Conservation (phyloP, 768 basidiomycete species). For the Tylopilus vinaceipallidus region DNA sequence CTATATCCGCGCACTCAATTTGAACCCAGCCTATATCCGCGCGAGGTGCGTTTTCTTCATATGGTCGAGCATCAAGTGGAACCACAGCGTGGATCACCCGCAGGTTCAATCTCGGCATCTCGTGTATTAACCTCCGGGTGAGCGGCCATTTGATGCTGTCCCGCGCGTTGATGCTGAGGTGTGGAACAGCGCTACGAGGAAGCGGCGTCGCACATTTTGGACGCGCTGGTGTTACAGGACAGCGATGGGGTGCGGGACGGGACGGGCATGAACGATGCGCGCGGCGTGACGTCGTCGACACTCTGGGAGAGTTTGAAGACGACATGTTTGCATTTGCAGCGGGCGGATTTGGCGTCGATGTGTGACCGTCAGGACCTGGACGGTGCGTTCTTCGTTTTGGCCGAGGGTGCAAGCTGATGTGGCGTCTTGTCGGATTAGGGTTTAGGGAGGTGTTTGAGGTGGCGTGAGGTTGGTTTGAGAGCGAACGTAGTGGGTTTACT, state of each 20-base stretch:
- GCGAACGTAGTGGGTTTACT: too few species aligned
- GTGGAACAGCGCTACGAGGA: conserved; percentile 71
- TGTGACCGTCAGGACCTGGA: conserved; percentile 76
- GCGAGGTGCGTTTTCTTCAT: conserved; percentile 54
- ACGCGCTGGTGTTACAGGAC: conserved; percentile 88
- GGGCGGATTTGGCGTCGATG: conserved; percentile 70
- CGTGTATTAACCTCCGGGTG: conserved; percentile 84
- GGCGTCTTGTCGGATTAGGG: neutral
- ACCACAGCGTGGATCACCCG: neutral
- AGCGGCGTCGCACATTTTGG: conserved; percentile 82
- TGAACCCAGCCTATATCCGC: conserved; percentile 88
- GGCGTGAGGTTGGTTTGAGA: too few species aligned
- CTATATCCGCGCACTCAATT: conserved; percentile 80
- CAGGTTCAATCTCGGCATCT: conserved; percentile 93
- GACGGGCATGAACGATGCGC: conserved; percentile 43
- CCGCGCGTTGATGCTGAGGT: too few species aligned
- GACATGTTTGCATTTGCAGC: conserved; percentile 76
- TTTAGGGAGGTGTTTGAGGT: conserved; percentile 14
- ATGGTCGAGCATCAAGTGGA: neutral
- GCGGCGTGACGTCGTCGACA: conserved; percentile 72
- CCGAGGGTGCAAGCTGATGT: neutral
- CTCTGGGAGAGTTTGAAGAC: conserved; percentile 90
- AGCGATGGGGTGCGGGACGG: conserved; percentile 66
- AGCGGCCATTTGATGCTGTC: conserved; percentile 20
- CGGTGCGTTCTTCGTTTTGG: conserved; percentile 38